Evolutionary conservation across 139 green algal species (phyloP).

Genomic region (Chlamydomonas schloesseri): DNA sequence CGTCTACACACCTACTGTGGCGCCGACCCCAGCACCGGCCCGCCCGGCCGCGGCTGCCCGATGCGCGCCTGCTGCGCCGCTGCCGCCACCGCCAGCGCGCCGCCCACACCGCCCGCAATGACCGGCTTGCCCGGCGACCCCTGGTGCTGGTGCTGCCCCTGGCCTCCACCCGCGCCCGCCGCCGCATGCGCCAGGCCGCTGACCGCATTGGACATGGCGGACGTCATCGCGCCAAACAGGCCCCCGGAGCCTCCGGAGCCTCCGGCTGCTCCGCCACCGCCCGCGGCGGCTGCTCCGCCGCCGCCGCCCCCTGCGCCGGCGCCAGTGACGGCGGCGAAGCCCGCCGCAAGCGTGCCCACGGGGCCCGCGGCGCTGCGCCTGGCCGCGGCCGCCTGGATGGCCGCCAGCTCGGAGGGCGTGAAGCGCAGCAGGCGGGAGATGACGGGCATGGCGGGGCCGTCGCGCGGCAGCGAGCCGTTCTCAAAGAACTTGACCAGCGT

Average conservation of each 20-base stretch:
- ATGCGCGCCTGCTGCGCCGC: too few relatives aligned
- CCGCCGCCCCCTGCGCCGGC: too few relatives aligned
- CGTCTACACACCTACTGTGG: too few relatives aligned
- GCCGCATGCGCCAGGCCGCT: background rate
- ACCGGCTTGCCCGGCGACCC: background rate
- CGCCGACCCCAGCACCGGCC: too few relatives aligned
- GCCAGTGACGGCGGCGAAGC: background rate
- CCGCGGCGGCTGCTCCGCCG: background rate
- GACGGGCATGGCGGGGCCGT: conserved; percentile 49
- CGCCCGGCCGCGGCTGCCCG: too few relatives aligned
- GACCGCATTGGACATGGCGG: conserved; percentile 1
- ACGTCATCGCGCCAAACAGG: conserved; percentile 1
- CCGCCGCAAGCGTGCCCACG: background rate
- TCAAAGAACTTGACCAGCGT: conserved; percentile 63
- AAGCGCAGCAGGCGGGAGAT: conserved; percentile 54
- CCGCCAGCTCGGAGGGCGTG: conserved; percentile 3
- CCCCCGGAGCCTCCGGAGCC: background rate
- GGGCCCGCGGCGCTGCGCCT: background rate
- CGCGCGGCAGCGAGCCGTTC: conserved; percentile 49
- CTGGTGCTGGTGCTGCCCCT: too few relatives aligned
- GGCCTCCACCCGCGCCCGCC: background rate
- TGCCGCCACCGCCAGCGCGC: too few relatives aligned
- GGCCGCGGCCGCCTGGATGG: background rate
- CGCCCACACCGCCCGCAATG: too few relatives aligned
- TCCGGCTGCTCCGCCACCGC: background rate